Evolutionary conservation across 371 early-diverging fungal species (phyloP), one percentile per base, ranked within the genome.

Genomic region (Lichtheimia ramosa): DNA sequence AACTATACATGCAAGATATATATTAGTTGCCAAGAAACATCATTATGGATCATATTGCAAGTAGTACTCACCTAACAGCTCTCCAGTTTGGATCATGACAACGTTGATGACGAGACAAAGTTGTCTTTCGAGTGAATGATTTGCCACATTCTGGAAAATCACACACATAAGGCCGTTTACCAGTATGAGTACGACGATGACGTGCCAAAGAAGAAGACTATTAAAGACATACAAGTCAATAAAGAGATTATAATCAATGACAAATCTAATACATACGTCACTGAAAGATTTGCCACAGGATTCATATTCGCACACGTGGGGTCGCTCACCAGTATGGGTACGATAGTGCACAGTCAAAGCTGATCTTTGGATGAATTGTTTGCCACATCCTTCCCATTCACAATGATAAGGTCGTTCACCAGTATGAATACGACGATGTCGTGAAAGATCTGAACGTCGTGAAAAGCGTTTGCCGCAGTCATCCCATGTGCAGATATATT

Each of bases 301-400:
- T 14, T 73, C 75, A 23, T 78, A 75, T 67, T 86, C 82, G 63
- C 91, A 90, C 58, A 78, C 65, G 67, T 90, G 91, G 48, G 91
- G 91, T 27, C 85, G 75, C 66, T 89, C 91, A 41, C 91, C 91
- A 6, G 91, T 83, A 66, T 90, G 91, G 0, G 91, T 90, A 56
- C 91, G 85, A 49, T 79, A 75, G 61, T 90, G 91, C 42, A 89
- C 89, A 0, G 87, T 89, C 61, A 90, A 74, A 24, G 91, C 91
- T 4, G 89, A 89, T 28, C 87, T 79, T 68, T 90, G 90, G 65
- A 90, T 86, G 62, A 90, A 90, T 43, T 83, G 82, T 69, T 90
- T 90, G 56, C 81, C 80, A 63, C 91, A 90, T 28, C 75, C 79
- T 21, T 70, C 65, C 69, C 82, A 83, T 40, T 68, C 63, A 69